Conservation (phyloP, 2,329 filamentous ascomycete genomes). For the Calonectria henricotiae region DNA sequence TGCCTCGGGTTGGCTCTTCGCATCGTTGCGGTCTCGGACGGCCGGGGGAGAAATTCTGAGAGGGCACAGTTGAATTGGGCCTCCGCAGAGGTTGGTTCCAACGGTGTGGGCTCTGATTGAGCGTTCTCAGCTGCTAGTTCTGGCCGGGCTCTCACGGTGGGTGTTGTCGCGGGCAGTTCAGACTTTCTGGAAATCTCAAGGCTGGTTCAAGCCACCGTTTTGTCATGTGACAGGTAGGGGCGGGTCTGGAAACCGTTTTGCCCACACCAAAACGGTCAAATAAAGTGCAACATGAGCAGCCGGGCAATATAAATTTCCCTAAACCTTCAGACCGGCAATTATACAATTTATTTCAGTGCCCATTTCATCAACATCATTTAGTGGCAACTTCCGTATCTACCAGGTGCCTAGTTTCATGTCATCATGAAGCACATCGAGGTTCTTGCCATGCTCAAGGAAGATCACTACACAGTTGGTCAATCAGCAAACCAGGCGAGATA, state of each 20-base stretch:
- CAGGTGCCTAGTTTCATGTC: no score
- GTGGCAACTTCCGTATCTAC: background rate
- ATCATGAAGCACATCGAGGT: background rate
- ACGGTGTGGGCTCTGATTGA: slow-evolving; percentile 26
- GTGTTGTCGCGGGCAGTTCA: slow-evolving; percentile 1
- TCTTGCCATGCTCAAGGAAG: background rate
- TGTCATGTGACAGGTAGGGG: slow-evolving; percentile 32
- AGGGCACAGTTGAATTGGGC: slow-evolving; percentile 1
- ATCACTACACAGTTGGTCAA: background rate
- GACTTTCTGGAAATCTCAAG: slow-evolving; percentile 18
- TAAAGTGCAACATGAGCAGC: background rate
- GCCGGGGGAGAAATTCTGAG: slow-evolving; percentile 4
- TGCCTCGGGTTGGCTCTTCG: slow-evolving; percentile 56
- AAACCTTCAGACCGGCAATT: background rate
- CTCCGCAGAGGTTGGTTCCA: slow-evolving; percentile 22
- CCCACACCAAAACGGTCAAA: background rate
- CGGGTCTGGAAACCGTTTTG: background rate
- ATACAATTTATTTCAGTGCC: no score
- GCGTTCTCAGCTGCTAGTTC: slow-evolving; percentile 22
- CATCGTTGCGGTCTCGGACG: slow-evolving; percentile 54
- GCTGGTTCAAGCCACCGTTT: slow-evolving; percentile 22
- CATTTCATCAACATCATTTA: no score
- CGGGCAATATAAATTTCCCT: background rate
- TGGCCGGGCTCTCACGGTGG: slow-evolving; percentile 4
- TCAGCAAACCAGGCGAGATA: background rate